Evolutionary conservation across 768 basidiomycete genomes (phyloP), one percentile per base, ranked within the genome.

Genomic region (Trichaptum fuscoviolaceum): DNA sequence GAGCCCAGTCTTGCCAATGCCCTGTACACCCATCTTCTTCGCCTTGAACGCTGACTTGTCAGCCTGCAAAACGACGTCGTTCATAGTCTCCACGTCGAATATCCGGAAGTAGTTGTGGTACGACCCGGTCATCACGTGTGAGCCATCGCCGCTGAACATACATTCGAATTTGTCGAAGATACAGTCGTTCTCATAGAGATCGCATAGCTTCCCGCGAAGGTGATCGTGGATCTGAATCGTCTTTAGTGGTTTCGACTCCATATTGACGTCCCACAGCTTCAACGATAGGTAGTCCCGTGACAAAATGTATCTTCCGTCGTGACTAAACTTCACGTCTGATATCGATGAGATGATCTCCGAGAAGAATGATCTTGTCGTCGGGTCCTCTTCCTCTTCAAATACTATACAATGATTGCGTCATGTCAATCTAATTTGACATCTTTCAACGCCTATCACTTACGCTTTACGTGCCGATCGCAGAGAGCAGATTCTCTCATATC

Each of bases 51-150:
- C 96, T 18, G 95, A 96, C 78, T 99, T 99, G 82, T 99, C 97
- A 1, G 97, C 97, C 78, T 99, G 97, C 65, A 99, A 80, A 15
- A 98, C 93, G 58, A 96, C 88, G 73, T 99, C 97, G 68, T 89
- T 91, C 69, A 88, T 75, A 35, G 89, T 87, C 67, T 96, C 93
- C 64, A 88, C 87, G 77, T 99, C 96, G 79, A 95, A 99, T 87
- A 99, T 97, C 77, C 95, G 95, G 91, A 99, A 96, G 81, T 96
- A 99, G 81, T 99, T 99, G 82, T 99, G 96, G 81, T 99, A 99
- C 63, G 97, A 99, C 58, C 97, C 97, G n/a, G 97, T 98, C 69
- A 99, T 82, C 67, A 99, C 95, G 77, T 96, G 89, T 96, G 77
- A 79, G 89, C 97, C 96, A 75, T 97, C 93, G 42, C 97, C 97